Base-by-base conservation (phyloP, 805 yeast genomes). In the Pichia phayaonensis region DNA sequence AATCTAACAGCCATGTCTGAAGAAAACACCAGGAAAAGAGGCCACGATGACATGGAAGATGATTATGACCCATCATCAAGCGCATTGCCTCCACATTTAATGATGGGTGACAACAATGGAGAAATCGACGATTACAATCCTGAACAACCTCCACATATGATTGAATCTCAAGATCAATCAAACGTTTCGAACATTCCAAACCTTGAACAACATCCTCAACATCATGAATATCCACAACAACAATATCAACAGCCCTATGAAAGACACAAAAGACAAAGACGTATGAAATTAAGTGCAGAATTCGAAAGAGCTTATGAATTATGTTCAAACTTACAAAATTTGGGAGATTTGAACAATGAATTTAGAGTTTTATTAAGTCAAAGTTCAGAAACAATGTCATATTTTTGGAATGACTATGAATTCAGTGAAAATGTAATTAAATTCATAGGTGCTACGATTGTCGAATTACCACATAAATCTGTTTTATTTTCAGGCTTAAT, bases 391-490 rank as follows among this genome's bases (percentile, higher is more conserved):
- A 80, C 80, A 59, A 81, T 86, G 58, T 75, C 84, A 38, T 59
- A 86, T 79, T 56, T 75, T 73, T 54, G 53, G 50, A 31, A 41
- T 18, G 83, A 83, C 49, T 82, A 78, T 52, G 73, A 73, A 47
- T 77, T 84, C 54, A 73, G 87, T 52, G 69, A 68, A 34, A 79
- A 84, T 3, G 69, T 87, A 21, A 67, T 87, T 52, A 73, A 75
- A 45, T 85, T 87, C 2, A 61, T 90, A 24, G 75, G 76, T 49
- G 87, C 95, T 2, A 76, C 86, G 42, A 73, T 84, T 12, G 68
- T 78, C 27, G 98, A 94, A 66, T 97, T 92, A 66, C 98, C 99
- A 0, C 96, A 90, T 55, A 94, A 90, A 64, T 77, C 84, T 52
- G 80, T 83, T 15, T 77, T 83, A n/a, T 66, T 92, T 51, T 77